Evolutionary conservation across 352 stramenopile species (phyloP).

Genomic region (Globisporangium cylindrosporum): DNA sequence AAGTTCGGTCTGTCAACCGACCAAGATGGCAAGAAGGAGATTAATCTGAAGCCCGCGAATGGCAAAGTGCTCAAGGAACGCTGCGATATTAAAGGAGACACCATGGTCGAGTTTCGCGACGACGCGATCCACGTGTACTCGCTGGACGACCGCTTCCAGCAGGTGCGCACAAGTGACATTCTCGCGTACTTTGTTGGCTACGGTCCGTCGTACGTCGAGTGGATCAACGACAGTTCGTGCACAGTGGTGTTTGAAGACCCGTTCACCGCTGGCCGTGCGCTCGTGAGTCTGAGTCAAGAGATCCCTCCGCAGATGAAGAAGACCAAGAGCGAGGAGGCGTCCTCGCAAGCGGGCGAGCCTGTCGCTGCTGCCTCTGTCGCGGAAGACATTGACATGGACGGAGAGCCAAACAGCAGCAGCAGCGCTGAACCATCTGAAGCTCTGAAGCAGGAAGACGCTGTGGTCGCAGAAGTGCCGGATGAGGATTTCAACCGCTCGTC

Average conservation of each 20-base stretch:
- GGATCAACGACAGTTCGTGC: slow-evolving; percentile 85
- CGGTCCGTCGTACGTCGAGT: slow-evolving; percentile 83
- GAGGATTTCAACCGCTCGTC: slow-evolving; percentile 60
- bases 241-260: slow-evolving; percentile 82
- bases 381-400: slow-evolving; percentile 65
- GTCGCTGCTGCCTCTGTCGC: slow-evolving; percentile 1
- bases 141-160: slow-evolving; percentile 74
- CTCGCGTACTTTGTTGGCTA: slow-evolving; percentile 79
- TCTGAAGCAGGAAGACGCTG: slow-evolving; percentile 7
- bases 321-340: slow-evolving; percentile 15
- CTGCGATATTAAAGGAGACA: slow-evolving; percentile 48
- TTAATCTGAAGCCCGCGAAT: slow-evolving; percentile 36
- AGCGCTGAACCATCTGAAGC: slow-evolving; percentile 1
- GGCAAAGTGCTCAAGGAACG: slow-evolving; percentile 61
- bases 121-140: slow-evolving; percentile 84
- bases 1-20: slow-evolving; percentile 67
- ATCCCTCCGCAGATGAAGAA: slow-evolving; percentile 48
- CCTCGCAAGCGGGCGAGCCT: neutral
- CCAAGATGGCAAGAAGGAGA: slow-evolving; percentile 30
- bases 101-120: slow-evolving; percentile 39
- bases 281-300: slow-evolving; percentile 53
- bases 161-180: slow-evolving; percentile 77
- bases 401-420: slow-evolving; percentile 18
- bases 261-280: slow-evolving; percentile 58
- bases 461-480: slow-evolving; percentile 38